Percentiles rank a stretch among this genome's conserved stretches.
Conservation (phyloP, 306 rosid species). For the Trifolium dubium region DNA sequence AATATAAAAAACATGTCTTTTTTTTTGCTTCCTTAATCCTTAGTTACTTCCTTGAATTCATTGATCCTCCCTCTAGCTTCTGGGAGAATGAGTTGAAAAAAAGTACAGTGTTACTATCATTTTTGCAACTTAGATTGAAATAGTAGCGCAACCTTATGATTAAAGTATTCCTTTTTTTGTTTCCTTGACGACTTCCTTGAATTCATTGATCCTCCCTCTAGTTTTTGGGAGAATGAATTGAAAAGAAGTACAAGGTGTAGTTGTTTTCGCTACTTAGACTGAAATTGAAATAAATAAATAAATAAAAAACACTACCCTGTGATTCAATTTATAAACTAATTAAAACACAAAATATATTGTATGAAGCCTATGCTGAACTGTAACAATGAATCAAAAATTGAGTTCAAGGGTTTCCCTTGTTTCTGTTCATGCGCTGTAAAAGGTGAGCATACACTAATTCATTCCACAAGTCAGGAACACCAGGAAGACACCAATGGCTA, state of each 20-base stretch:
- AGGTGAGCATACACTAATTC: conserved; percentile 78
- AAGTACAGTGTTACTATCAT: background rate
- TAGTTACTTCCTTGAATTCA: conserved; percentile 18
- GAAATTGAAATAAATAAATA: background rate
- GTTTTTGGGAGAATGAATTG: conserved; percentile 17
- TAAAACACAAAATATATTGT: conserved; percentile 18
- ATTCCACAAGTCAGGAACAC: conserved; percentile 97
- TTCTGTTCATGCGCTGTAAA: conserved; percentile 33
- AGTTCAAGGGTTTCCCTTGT: conserved; percentile 3
- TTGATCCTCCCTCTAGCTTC: conserved; percentile 21
- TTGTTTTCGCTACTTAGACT: background rate
- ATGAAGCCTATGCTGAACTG: conserved; percentile 22
- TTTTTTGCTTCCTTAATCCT: background rate
- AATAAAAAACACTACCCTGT: conserved; percentile 7
- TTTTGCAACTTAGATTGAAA: conserved; percentile 3
- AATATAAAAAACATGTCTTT: background rate
- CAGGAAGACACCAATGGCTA: conserved; percentile 99
- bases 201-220: conserved; percentile 23
- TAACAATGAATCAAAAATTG: conserved; percentile 19
- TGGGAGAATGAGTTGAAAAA: conserved; percentile 17
- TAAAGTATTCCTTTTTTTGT: background rate
- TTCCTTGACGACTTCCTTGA: conserved; percentile 17
- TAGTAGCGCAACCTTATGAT: conserved; percentile 19
- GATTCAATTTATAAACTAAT: conserved; percentile 29
- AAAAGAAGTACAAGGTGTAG: background rate